A percentile compares a stretch with the other conserved stretches of the same genome.
phyloP scores from a whole-genome alignment of 768 basidiomycete species.

The Steccherinum ochraceum region DNA sequence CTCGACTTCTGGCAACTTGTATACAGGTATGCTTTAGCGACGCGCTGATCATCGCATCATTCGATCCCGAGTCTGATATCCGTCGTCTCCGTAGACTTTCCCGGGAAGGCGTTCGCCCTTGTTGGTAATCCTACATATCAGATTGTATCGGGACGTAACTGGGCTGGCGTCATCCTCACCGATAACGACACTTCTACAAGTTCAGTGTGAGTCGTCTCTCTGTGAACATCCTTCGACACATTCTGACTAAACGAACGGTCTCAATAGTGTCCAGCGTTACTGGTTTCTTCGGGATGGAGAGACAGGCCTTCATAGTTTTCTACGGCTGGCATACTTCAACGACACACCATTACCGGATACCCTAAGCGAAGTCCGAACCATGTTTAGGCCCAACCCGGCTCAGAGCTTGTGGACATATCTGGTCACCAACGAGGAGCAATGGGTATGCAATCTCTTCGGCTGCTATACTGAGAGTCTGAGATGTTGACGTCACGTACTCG shows the following conservation, averaged over 20 bases:
- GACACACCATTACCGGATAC: slow-evolving; percentile 14
- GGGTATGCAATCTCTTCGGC: slow-evolving; percentile 6
- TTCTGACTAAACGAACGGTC: not conserved
- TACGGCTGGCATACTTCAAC: slow-evolving; percentile 20
- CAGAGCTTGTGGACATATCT: slow-evolving; percentile 18
- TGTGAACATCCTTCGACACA: not conserved
- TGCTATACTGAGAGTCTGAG: not conserved
- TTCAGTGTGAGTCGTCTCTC: slow-evolving; percentile 2
- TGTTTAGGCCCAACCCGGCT: slow-evolving; percentile 22
- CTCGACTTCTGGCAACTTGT: slow-evolving; percentile 19
- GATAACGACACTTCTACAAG: slow-evolving; percentile 16
- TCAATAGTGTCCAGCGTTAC: slow-evolving; percentile 16
- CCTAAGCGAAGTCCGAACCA: slow-evolving; percentile 23
- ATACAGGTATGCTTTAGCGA: slow-evolving; percentile 13
- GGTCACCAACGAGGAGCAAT: slow-evolving; percentile 22
- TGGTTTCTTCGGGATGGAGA: slow-evolving; percentile 24
- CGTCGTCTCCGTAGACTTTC: no score
- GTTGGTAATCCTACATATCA: slow-evolving; percentile 8
- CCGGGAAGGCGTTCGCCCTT: slow-evolving; percentile 14
- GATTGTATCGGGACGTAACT: slow-evolving; percentile 12
- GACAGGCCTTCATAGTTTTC: slow-evolving; percentile 21
- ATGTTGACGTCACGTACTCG: not conserved
- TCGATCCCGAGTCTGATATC: no score
- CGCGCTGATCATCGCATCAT: no score
- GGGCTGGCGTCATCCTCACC: slow-evolving; percentile 22